Evolutionary conservation across 768 basidiomycete species (phyloP).

Genomic region (Podaxis carcinomalis): DNA sequence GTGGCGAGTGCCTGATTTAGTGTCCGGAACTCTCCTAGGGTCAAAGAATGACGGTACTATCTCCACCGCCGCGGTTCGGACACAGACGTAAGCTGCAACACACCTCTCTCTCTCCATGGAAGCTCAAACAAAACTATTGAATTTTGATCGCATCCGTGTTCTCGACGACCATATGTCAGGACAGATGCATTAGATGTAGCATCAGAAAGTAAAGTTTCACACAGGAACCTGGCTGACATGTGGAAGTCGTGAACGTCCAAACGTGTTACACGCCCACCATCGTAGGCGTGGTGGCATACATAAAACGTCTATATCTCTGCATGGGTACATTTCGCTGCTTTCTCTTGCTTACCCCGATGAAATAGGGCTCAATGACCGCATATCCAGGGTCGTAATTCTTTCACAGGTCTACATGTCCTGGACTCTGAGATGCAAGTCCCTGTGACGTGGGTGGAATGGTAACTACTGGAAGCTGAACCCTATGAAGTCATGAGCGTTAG

Average conservation of each 20-base stretch:
- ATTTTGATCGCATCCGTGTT: constrained; percentile 26
- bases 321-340: constrained; percentile 10
- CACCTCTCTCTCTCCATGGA: constrained; percentile 33
- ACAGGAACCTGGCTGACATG: constrained; percentile 14
- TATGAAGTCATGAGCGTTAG: constrained; percentile 11
- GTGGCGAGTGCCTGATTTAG: constrained; percentile 3
- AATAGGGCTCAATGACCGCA: constrained; percentile 5
- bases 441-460: constrained; percentile 5
- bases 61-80: constrained; percentile 37
- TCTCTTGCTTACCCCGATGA: constrained; percentile 6
- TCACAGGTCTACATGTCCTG: not conserved
- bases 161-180: constrained; percentile 28
- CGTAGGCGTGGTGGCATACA: constrained; percentile 6
- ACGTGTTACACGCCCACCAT: constrained; percentile 6
- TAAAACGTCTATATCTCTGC: not conserved
- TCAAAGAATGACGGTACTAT: constrained; percentile 13
- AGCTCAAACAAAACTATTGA: constrained; percentile 17
- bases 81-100: constrained; percentile 19
- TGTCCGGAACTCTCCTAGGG: not conserved
- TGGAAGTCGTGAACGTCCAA: constrained; percentile 10
- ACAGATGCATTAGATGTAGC: constrained; percentile 20
- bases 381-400: not conserved
- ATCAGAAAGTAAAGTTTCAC: constrained; percentile 25
- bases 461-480: not conserved
- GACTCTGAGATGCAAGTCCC: not conserved